phyloP scores from a whole-genome alignment of 805 yeast species.

The Lachancea thermotolerans region DNA sequence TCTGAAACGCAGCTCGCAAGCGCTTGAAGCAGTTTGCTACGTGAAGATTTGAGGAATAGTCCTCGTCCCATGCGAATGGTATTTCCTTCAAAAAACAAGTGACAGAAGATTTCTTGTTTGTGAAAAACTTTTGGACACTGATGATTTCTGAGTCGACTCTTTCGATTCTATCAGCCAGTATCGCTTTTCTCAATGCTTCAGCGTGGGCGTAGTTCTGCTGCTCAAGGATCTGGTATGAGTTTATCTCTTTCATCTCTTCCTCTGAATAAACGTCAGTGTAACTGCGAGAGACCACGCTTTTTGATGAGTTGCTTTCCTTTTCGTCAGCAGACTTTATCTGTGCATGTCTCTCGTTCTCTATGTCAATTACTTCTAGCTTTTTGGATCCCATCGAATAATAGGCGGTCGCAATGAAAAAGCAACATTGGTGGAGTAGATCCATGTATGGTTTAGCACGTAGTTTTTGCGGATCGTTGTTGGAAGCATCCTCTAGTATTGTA shows the following conservation, averaged over 20 bases:
- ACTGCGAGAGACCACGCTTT: neutral
- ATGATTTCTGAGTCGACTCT: constrained; percentile 20
- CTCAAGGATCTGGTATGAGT: constrained; percentile 41
- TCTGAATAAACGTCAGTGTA: constrained; percentile 19
- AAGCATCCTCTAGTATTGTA: neutral
- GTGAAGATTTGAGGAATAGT: constrained; percentile 19
- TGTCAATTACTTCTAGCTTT: constrained; percentile 22
- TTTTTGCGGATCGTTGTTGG: constrained; percentile 1
- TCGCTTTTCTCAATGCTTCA: constrained; percentile 47
- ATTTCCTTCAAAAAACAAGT: neutral
- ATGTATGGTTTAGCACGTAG: constrained; percentile 19
- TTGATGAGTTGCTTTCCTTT: constrained; percentile 7
- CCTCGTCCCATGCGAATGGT: constrained; percentile 12
- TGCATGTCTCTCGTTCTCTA: constrained; percentile 24
- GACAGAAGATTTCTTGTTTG: neutral
- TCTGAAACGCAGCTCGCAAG: constrained; percentile 11
- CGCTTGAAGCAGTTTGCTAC: constrained; percentile 19
- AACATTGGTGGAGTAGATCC: constrained; percentile 66
- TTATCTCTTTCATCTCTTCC: constrained; percentile 25
- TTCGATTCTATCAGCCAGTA: constrained; percentile 37
- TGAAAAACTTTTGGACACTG: constrained; percentile 16
- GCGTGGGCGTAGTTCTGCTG: constrained; percentile 51
- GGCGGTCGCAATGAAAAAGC: constrained; percentile 59
- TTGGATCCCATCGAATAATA: constrained; percentile 27
- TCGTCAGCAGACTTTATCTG: neutral